Evolutionary conservation across 2,329 filamentous ascomycete species (phyloP), one percentile per base, ranked within the genome.

Genomic region (Scedosporium minutisporum): DNA sequence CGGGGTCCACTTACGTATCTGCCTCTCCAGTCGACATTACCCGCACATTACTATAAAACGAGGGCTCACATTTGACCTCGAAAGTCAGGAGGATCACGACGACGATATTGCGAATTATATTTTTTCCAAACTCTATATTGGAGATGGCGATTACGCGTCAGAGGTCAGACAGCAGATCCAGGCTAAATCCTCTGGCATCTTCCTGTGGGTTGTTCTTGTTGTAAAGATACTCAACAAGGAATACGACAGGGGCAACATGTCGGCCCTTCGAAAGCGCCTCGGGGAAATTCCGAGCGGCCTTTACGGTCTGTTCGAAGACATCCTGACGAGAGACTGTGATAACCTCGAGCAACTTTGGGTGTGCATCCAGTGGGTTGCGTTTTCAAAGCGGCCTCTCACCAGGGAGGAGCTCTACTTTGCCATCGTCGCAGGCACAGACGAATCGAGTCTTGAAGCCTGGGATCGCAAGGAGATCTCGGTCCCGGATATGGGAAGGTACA

Each of bases 331-430:
- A 16, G 82, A 87, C 60, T 18, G 62, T 0, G 44, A 72, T 0
- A 73, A 82, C 4, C 69, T 71, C 57, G 70, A 78, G 0, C 70
- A 75, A 0, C 65, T 85, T 0, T 62, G 75, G 0, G 65, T 82
- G 0, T 83, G 77, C 33, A 64, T 87, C 0, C 75, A 80, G 21
- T 86, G 79, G 79, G 72, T 87, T 0, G 71, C 87, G 0, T 85
- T 77, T 25, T 74, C 83, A 0, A 71, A 68, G 6, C 65, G 70
- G 0, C 79, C 82, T 0, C 63, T 86, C 0, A 71, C 55, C 0
- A 76, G 71, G 0, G 65, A 74, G 0, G 76, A 85, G 64, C 72
- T 82, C 0, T 82, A 80, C 64, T 75, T 73, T 69, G 76, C 77
- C 58, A 63, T 80, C 10, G 44, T 23, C 9, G 44, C 44, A 18